Percentiles rank a stretch among this genome's conserved stretches.
These are phyloP conservation scores for Penicillium ucsense DNA, from an alignment of 495 filamentous ascomycete species.

Conservation along the genomic window DNA sequence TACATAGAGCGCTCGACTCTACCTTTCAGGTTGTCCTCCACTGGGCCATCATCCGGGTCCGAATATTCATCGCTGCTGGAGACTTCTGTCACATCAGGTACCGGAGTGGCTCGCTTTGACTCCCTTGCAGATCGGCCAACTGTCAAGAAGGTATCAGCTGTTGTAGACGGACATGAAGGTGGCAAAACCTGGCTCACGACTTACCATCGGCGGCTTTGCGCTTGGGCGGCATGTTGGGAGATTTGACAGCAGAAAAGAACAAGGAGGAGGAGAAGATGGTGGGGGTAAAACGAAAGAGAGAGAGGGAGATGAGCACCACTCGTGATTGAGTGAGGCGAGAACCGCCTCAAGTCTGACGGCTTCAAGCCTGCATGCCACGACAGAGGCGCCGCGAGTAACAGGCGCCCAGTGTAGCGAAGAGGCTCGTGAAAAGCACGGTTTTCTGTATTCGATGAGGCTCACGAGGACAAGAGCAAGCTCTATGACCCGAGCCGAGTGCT, in stretches of 20 bases:
- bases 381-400: constrained; percentile 7
- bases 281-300: background rate
- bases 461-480: no score
- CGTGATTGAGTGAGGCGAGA: constrained; percentile 5
- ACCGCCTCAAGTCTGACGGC: constrained; percentile 3
- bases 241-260: background rate
- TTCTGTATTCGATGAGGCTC: background rate
- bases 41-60: constrained; percentile 46
- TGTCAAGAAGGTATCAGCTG: constrained; percentile 26
- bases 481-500: no score
- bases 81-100: constrained; percentile 54
- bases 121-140: constrained; percentile 46
- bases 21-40: constrained; percentile 36
- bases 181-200: background rate
- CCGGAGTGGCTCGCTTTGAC: constrained; percentile 59
- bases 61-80: constrained; percentile 63
- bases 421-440: background rate
- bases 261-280: background rate
- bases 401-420: constrained; percentile 3
- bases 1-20: constrained; percentile 42
- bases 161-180: no score
- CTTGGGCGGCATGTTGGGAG: constrained; percentile 57
- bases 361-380: constrained; percentile 19
- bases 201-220: constrained; percentile 60
- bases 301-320: no score